Percentiles rank a stretch among this genome's conserved stretches.
Conservation (phyloP, 2,329 filamentous ascomycete genomes). For the Fusarium chuoi region DNA sequence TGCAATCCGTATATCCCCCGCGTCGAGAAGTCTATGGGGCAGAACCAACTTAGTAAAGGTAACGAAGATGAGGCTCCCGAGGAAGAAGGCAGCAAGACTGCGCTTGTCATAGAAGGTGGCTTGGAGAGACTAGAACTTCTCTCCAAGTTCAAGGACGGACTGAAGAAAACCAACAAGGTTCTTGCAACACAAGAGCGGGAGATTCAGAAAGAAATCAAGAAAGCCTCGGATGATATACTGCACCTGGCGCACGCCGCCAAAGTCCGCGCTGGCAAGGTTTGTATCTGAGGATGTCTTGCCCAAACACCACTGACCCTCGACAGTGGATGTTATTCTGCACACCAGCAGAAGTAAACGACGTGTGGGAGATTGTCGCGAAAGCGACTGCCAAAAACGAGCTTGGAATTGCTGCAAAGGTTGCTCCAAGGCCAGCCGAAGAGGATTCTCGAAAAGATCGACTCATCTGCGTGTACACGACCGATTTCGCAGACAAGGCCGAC, state of each 20-base stretch:
- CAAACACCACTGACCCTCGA: slow-evolving; percentile 44
- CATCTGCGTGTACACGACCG: slow-evolving; percentile 81
- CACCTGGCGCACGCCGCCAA: slow-evolving; percentile 67
- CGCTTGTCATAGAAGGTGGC: slow-evolving; percentile 64
- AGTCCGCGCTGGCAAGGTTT: slow-evolving; percentile 74
- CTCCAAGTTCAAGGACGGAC: slow-evolving; percentile 59
- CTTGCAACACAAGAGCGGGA: slow-evolving; percentile 54
- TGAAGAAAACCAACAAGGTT: slow-evolving; percentile 51
- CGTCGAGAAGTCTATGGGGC: slow-evolving; percentile 46
- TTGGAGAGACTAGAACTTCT: slow-evolving; percentile 60
- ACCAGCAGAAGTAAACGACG: slow-evolving; percentile 63
- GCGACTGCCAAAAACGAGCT: slow-evolving; percentile 76
- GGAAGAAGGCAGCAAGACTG: slow-evolving; percentile 57
- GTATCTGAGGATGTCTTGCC: neutral
- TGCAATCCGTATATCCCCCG: slow-evolving; percentile 68
- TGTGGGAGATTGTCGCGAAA: slow-evolving; percentile 74
- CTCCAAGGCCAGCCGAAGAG: slow-evolving; percentile 62
- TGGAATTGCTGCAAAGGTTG: slow-evolving; percentile 78
- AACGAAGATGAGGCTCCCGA: slow-evolving; percentile 62
- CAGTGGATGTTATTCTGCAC: slow-evolving; percentile 81
- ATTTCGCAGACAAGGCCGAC: slow-evolving; percentile 77
- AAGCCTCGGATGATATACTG: slow-evolving; percentile 66
- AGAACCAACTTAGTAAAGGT: slow-evolving; percentile 53
- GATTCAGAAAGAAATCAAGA: slow-evolving; percentile 61
- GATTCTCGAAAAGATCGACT: slow-evolving; percentile 60